Evolutionary conservation across 768 basidiomycete genomes (phyloP).

Genomic region (Chalciporus pseudorubinellus): DNA sequence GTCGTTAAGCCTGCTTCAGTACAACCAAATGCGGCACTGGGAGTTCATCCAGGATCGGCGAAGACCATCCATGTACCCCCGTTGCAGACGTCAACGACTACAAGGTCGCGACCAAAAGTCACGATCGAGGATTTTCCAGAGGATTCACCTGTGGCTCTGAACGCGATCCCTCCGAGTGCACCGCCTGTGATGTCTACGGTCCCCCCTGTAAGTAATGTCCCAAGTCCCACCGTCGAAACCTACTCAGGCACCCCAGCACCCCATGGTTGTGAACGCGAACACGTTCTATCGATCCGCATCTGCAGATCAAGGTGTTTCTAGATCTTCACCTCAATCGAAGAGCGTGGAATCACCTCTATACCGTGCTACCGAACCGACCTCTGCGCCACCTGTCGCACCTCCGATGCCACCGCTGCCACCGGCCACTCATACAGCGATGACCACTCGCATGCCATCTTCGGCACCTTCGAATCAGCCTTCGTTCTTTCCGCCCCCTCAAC

Average conservation of each 20-base stretch:
- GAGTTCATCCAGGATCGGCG: conserved; percentile 12
- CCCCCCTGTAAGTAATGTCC: not conserved
- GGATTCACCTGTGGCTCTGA: conserved; percentile 16
- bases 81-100: conserved; percentile 6
- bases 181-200: conserved; percentile 3
- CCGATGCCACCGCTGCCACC: conserved; percentile 24
- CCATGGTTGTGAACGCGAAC: not conserved
- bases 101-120: conserved; percentile 24
- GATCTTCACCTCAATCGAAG: conserved; percentile 22
- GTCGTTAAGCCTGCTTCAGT: not conserved
- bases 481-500: conserved; percentile 6
- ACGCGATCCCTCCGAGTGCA: conserved; percentile 3
- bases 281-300: conserved; percentile 3
- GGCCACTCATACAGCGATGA: not conserved
- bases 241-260: conserved; percentile 7
- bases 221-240: conserved; percentile 8
- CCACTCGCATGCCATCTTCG: conserved; percentile 20
- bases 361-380: conserved; percentile 10
- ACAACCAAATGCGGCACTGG: conserved; percentile 8
- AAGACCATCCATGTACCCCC: conserved; percentile 6
- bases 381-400: conserved; percentile 3
- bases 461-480: conserved; percentile 23
- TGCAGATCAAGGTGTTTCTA: conserved; percentile 11
- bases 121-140: conserved; percentile 31
- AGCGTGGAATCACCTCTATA: conserved; percentile 16